Evolutionary conservation across 352 stramenopile species (phyloP).

Genomic region (Phytopythium cucurbitacearum): DNA sequence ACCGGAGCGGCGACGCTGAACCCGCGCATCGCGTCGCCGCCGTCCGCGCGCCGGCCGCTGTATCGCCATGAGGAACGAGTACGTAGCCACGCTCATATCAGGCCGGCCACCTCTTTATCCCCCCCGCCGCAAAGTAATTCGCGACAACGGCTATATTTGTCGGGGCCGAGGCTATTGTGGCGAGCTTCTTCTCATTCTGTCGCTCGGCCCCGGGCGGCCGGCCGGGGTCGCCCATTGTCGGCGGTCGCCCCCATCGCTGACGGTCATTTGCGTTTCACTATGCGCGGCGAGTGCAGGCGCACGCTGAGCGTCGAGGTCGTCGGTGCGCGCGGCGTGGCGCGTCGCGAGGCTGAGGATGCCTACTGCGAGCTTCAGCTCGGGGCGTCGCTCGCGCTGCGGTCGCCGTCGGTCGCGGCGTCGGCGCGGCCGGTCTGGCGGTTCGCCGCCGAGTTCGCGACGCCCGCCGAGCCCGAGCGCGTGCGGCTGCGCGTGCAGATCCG

Average conservation of each 20-base stretch:
- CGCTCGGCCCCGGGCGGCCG: not conserved
- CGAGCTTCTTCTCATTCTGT: constrained; percentile 5
- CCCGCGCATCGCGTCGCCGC: constrained; percentile 1
- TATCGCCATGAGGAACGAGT: constrained; percentile 15
- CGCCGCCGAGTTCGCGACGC: constrained; percentile 31
- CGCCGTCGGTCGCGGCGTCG: constrained; percentile 26
- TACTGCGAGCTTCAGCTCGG: constrained; percentile 60
- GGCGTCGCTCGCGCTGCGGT: constrained; percentile 17
- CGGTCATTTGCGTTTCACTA: not conserved
- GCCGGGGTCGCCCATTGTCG: too few relatives aligned
- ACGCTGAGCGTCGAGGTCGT: constrained; percentile 66
- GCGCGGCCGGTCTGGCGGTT: constrained; percentile 40
- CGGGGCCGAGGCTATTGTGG: not conserved
- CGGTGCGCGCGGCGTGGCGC: constrained; percentile 68
- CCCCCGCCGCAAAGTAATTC: not conserved
- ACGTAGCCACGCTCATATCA: constrained; percentile 7
- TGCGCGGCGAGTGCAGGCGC: constrained; percentile 21
- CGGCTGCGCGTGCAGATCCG: constrained; percentile 45
- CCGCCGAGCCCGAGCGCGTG: constrained; percentile 12
- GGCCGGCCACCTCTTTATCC: not conserved
- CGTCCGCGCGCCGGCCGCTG: constrained; percentile 2
- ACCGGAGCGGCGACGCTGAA: not conserved
- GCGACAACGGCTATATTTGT: constrained; percentile 1
- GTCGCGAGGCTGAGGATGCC: constrained; percentile 46
- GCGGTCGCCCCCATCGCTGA: too few relatives aligned